Percentiles rank a stretch among this genome's conserved stretches.
phyloP scores from a whole-genome alignment of 352 stramenopile species.

The Pythium insidiosum region DNA sequence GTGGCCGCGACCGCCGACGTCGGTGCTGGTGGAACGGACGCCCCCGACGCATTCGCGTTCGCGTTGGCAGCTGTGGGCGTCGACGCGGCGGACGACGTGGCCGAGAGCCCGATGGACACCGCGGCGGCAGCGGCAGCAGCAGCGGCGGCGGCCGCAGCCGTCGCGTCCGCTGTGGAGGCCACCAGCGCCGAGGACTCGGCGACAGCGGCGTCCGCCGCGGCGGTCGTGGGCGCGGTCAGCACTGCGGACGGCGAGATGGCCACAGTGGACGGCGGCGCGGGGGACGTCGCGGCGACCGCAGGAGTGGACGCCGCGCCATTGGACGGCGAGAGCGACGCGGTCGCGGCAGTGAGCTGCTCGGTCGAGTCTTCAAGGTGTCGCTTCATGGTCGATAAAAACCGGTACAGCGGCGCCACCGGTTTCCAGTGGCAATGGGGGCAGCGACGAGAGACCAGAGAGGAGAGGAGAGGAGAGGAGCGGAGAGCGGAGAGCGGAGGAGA shows the following conservation, averaged over 20 bases:
- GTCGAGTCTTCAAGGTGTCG: conserved; percentile 8
- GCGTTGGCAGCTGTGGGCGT: neutral
- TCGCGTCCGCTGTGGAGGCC: neutral
- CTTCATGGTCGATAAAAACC: conserved; percentile 21
- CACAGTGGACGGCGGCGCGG: neutral
- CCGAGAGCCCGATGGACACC: neutral
- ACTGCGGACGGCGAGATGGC: too few species aligned
- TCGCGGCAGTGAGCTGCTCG: conserved; percentile 5
- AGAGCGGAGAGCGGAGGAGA: neutral
- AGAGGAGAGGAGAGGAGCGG: conserved; percentile 3
- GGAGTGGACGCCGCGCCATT: too few species aligned
- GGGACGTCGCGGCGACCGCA: conserved; percentile 1
- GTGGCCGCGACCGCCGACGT: neutral
- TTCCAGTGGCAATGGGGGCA: conserved; percentile 10
- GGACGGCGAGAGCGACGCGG: too few species aligned
- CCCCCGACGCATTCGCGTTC: neutral
- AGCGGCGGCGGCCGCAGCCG: neutral
- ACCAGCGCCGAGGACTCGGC: conserved; percentile 5
- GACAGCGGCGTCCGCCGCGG: conserved; percentile 2
- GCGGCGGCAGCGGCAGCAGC: neutral
- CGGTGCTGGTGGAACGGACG: neutral
- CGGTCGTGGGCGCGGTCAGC: neutral
- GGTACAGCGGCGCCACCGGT: conserved; percentile 16
- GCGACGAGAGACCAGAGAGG: neutral
- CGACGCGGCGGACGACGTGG: neutral